These are phyloP conservation scores for Laguncularia racemosa DNA, from an alignment of 345 rosid species.

Conservation along the genomic window DNA sequence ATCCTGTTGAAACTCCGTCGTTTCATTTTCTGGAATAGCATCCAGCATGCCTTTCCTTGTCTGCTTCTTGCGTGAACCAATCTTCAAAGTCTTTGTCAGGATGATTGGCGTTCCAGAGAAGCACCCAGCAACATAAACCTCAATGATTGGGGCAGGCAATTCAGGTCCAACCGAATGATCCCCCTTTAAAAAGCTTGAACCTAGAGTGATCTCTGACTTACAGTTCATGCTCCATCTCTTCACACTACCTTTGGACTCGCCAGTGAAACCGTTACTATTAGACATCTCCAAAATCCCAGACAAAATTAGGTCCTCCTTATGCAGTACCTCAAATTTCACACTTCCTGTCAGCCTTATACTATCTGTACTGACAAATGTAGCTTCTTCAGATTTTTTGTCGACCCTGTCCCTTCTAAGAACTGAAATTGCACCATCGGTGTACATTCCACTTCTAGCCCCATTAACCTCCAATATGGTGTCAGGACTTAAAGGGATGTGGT, in stretches of 20 bases:
- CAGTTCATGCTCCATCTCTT: conserved; percentile 77
- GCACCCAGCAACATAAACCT: conserved; percentile 80
- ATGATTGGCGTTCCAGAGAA: conserved; percentile 75
- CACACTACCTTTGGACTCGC: conserved; percentile 45
- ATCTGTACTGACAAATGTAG: conserved; percentile 85
- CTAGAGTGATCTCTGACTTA: conserved; percentile 44
- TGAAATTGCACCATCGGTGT: conserved; percentile 53
- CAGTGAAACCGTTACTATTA: conserved; percentile 36
- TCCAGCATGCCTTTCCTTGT: conserved; percentile 45
- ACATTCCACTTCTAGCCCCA: conserved; percentile 47
- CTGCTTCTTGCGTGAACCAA: conserved; percentile 58
- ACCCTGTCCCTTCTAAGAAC: conserved; percentile 77
- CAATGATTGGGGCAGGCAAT: conserved; percentile 45
- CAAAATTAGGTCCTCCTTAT: conserved; percentile 52
- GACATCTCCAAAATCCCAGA: conserved; percentile 73
- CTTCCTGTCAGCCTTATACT: conserved; percentile 70
- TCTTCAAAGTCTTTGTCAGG: conserved; percentile 68
- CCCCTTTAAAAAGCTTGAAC: conserved; percentile 61
- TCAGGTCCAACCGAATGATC: conserved; percentile 40
- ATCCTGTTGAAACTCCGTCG: conserved; percentile 38
- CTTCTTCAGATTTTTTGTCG: conserved; percentile 73
- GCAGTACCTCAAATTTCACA: conserved; percentile 73
- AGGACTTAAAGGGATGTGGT: conserved; percentile 64
- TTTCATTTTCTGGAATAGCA: conserved; percentile 71
- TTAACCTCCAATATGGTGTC: conserved; percentile 75